Evolutionary conservation across 2,329 filamentous ascomycete species (phyloP).

Genomic region (Aspergillus sergii): DNA sequence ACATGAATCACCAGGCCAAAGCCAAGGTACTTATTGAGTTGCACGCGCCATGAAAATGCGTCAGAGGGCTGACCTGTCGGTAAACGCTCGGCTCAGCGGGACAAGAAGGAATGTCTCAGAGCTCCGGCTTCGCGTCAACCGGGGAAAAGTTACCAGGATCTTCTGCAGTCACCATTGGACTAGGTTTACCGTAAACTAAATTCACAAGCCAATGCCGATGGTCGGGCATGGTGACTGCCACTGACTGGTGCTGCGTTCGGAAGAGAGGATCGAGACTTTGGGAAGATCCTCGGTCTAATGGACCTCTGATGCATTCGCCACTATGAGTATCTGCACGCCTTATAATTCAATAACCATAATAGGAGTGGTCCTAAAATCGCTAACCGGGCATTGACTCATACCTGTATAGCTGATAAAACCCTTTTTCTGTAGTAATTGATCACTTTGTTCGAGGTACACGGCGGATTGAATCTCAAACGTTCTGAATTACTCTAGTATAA

Average conservation of each 20-base stretch:
- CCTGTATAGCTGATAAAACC: background rate
- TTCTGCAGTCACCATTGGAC: slow-evolving; percentile 5
- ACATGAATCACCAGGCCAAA: slow-evolving; percentile 33
- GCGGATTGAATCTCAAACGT: background rate
- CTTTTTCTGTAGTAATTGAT: background rate
- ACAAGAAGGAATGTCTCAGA: slow-evolving; percentile 25
- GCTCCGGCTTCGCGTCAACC: slow-evolving; percentile 27
- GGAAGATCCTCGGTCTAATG: slow-evolving; percentile 44
- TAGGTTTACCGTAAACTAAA: slow-evolving; percentile 17
- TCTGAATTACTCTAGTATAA: background rate
- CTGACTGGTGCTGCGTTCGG: slow-evolving; percentile 28
- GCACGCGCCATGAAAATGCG: slow-evolving; percentile 34
- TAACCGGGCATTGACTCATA: background rate
- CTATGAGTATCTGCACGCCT: slow-evolving; percentile 18
- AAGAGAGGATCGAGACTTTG: slow-evolving; percentile 39
- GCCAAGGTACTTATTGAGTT: slow-evolving; percentile 34
- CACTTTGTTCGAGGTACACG: background rate
- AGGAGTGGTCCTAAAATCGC: too few species aligned
- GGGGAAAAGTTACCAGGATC: slow-evolving; percentile 11
- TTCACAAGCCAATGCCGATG: slow-evolving; percentile 35
- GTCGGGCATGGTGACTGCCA: slow-evolving; percentile 24
- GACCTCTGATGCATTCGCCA: slow-evolving; percentile 17
- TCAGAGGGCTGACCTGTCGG: slow-evolving; percentile 30
- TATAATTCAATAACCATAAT: background rate
- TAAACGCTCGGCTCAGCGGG: slow-evolving; percentile 46